Percentiles rank a stretch among this genome's conserved stretches.
phyloP scores from a whole-genome alignment of 768 basidiomycete genomes.

The Xerocomus potaroensis region DNA sequence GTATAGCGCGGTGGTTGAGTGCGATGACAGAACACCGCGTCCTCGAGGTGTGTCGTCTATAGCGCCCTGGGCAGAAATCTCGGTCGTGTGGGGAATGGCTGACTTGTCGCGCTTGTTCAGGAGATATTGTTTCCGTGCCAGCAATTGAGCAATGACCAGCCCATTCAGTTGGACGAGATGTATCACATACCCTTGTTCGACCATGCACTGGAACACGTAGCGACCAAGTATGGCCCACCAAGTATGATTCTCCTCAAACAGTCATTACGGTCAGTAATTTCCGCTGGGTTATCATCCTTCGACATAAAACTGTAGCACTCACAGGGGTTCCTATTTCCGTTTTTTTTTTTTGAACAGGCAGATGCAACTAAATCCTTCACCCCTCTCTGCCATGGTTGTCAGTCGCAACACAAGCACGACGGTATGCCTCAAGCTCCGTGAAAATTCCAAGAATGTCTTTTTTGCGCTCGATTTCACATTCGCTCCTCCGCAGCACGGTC shows the following conservation, averaged over 20 bases:
- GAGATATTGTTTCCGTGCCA: conserved; percentile 49
- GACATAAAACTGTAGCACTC: not conserved
- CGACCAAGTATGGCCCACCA: conserved; percentile 36
- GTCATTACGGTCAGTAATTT: conserved; percentile 19
- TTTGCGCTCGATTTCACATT: conserved; percentile 61
- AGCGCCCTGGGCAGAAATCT: not conserved
- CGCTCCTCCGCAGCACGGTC: conserved; percentile 38
- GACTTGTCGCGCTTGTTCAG: conserved; percentile 27
- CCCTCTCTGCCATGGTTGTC: conserved; percentile 41
- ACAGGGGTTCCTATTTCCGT: too few species aligned
- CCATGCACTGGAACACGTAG: conserved; percentile 32
- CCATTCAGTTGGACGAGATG: conserved; percentile 52
- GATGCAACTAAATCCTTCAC: conserved; percentile 15
- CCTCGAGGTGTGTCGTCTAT: conserved; percentile 18
- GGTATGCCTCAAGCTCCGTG: conserved; percentile 39
- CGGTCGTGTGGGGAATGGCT: too few species aligned
- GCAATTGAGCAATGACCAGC: conserved; percentile 40
- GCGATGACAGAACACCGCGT: conserved; percentile 10
- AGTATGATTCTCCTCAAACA: conserved; percentile 34
- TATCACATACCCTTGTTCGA: conserved; percentile 45
- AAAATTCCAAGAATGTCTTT: conserved; percentile 36
- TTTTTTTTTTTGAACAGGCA: conserved; percentile 16
- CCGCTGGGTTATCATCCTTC: not conserved
- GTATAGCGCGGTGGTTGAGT: conserved; percentile 10
- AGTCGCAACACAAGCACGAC: conserved; percentile 61